A percentile compares a stretch with the other conserved stretches of the same genome.
These are phyloP conservation scores for Asclepias syriaca DNA, from an alignment of 257 asterid species.

Conservation along the genomic window DNA sequence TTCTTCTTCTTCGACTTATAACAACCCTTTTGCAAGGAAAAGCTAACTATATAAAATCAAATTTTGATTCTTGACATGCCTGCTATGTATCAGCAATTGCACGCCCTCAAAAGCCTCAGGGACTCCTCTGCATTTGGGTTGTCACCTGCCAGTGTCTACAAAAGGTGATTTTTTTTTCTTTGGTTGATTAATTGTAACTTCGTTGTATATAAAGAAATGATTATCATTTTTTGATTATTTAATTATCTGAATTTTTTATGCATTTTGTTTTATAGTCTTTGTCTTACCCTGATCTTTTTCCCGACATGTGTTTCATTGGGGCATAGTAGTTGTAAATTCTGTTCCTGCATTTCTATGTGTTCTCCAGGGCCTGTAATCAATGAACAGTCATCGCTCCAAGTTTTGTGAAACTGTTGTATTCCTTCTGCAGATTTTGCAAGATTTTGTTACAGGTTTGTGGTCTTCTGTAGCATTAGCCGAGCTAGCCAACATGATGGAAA, in stretches of 20 bases:
- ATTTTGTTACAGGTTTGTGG: background rate
- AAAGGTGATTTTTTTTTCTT: constrained; percentile 8
- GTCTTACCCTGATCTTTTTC: background rate
- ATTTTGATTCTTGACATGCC: constrained; percentile 14
- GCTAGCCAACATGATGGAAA: background rate
- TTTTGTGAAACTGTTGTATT: no score
- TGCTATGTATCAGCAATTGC: constrained; percentile 18
- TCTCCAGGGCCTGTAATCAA: no score
- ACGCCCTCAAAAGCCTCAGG: constrained; percentile 17
- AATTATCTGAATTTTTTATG: background rate
- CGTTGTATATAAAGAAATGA: background rate
- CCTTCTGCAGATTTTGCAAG: no score
- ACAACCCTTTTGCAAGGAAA: background rate
- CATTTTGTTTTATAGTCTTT: background rate
- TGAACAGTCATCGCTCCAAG: no score
- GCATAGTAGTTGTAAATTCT: no score
- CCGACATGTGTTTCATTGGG: background rate
- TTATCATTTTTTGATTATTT: background rate
- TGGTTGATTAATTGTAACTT: background rate
- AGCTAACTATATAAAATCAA: background rate
- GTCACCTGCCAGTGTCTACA: constrained; percentile 5
- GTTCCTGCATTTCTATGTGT: background rate
- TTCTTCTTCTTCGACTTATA: background rate
- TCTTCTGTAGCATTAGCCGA: background rate
- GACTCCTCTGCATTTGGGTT: constrained; percentile 8